A percentile compares a stretch with the other conserved stretches of the same genome.
Evolutionary conservation across 306 rosid species (phyloP).

Genomic region (Canavalia ensiformis): DNA sequence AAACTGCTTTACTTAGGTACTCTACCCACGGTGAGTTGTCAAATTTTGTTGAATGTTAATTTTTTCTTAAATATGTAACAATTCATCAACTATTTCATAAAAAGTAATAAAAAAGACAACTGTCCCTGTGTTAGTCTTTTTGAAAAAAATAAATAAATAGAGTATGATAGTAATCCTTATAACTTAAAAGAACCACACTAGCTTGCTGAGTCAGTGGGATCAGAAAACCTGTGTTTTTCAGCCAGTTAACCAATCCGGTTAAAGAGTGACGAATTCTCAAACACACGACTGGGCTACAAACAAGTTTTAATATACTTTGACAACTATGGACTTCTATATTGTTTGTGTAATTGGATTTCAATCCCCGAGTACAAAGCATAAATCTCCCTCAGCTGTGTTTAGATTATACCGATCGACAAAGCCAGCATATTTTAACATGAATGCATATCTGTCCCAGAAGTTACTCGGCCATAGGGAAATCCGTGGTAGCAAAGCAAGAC

Average conservation of each 20-base stretch:
- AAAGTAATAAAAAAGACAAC: neutral
- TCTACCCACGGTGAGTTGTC: neutral
- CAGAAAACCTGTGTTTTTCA: neutral
- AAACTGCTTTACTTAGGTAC: neutral
- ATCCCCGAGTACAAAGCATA: neutral
- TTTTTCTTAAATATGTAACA: neutral
- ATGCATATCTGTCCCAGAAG: conserved; percentile 6
- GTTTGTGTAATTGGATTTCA: neutral
- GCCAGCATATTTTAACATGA: neutral
- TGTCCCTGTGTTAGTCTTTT: neutral
- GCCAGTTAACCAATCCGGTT: neutral
- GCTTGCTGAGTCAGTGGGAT: neutral
- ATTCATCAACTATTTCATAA: neutral
- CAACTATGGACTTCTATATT: neutral
- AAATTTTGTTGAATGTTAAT: neutral
- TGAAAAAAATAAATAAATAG: neutral
- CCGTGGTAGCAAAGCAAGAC: neutral
- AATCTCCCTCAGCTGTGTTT: neutral
- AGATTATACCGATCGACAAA: neutral
- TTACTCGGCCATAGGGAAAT: neutral
- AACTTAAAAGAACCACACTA: neutral
- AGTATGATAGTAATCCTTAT: neutral
- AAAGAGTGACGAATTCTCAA: neutral
- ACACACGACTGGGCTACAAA: neutral
- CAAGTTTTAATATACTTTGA: too few relatives aligned